phyloP scores from a whole-genome alignment of 176 grass and related monocot species.

The Phyllostachys edulis region DNA sequence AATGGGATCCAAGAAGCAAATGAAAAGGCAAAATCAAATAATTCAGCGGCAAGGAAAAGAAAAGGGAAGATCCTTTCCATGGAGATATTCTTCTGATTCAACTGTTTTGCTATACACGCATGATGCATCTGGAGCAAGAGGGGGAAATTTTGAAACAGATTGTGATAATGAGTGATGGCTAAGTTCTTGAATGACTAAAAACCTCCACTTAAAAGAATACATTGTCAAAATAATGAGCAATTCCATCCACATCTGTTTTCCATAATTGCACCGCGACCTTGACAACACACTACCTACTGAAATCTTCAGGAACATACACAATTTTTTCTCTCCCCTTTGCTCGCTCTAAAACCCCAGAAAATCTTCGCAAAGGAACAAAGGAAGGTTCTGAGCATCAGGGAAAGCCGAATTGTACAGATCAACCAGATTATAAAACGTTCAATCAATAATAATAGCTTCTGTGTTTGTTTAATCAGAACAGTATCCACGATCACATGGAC shows the following conservation, averaged over 20 bases:
- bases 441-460: conserved; percentile 28
- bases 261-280: conserved; percentile 9
- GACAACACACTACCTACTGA: background rate
- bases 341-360: background rate
- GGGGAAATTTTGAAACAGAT: background rate
- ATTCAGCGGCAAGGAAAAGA: background rate
- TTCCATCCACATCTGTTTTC: background rate
- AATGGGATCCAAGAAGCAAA: conserved; percentile 10
- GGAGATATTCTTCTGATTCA: conserved; percentile 23
- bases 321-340: background rate
- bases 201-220: background rate
- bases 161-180: conserved; percentile 9
- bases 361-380: conserved; percentile 35
- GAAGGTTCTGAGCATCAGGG: conserved; percentile 42
- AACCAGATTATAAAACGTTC: conserved; percentile 38
- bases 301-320: conserved; percentile 9
- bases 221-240: conserved; percentile 1
- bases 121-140: conserved; percentile 16
- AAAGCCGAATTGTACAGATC: conserved; percentile 32
- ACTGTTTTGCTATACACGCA: background rate
- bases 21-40: background rate
- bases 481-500: conserved; percentile 42
- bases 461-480: conserved; percentile 37
- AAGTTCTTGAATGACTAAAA: conserved; percentile 27
- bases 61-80: conserved; percentile 1